These are phyloP conservation scores for Avena atlantica DNA, from an alignment of 176 grass and related monocot genomes.

Conservation along the genomic window DNA sequence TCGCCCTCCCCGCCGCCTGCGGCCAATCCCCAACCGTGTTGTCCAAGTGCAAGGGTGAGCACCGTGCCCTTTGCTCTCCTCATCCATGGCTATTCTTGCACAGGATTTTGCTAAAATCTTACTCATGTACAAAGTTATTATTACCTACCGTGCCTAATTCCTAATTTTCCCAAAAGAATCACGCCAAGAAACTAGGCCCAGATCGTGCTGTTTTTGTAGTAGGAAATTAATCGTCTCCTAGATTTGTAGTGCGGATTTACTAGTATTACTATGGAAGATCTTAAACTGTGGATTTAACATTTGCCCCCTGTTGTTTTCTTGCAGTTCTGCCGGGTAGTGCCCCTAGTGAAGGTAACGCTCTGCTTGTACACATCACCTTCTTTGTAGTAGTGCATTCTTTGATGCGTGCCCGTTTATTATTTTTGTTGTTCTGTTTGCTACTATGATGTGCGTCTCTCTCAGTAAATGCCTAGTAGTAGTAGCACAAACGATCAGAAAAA, in stretches of 20 bases:
- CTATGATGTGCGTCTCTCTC: not conserved
- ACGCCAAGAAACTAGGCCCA: not conserved
- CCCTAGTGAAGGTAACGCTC: constrained; percentile 40
- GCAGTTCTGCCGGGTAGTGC: constrained; percentile 32
- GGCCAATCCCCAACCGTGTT: constrained; percentile 31
- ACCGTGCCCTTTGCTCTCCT: not conserved
- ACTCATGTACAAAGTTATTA: not conserved
- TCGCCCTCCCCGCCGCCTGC: constrained; percentile 47
- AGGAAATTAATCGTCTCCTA: not conserved
- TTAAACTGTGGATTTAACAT: not conserved
- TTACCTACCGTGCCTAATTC: not conserved
- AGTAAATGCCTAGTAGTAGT: not conserved
- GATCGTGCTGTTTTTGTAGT: not conserved
- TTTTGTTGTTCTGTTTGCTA: not conserved
- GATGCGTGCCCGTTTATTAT: constrained; percentile 13
- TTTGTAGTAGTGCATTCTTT: not conserved
- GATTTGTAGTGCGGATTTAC: not conserved
- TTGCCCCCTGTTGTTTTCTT: constrained; percentile 13
- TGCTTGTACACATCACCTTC: not conserved
- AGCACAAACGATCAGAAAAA: not conserved
- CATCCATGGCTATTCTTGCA: not conserved
- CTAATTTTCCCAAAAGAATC: too few species aligned
- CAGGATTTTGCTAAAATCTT: not conserved
- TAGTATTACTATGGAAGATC: not conserved
- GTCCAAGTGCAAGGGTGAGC: constrained; percentile 47